Evolutionary conservation across 768 basidiomycete species (phyloP).

Genomic region (Mycena latifolia): DNA sequence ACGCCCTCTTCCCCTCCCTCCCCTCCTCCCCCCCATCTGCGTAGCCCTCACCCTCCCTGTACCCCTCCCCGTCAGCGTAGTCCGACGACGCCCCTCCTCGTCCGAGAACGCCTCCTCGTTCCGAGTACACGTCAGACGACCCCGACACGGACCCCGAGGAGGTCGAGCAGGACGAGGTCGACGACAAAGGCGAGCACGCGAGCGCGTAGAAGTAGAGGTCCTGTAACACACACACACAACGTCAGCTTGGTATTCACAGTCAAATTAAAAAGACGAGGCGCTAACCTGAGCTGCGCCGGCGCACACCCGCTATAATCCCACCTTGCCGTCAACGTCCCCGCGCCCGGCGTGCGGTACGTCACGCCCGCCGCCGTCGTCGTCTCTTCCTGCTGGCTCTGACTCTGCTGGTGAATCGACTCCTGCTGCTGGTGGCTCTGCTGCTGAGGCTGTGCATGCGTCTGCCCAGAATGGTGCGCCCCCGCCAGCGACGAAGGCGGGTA

Average conservation of each 20-base stretch:
- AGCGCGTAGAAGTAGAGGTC: conserved; percentile 85
- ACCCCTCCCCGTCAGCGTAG: conserved; percentile 19
- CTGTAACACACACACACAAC: conserved; percentile 45
- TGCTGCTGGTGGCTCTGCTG: not conserved
- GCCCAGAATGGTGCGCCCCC: too few species aligned
- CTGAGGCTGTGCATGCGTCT: not conserved
- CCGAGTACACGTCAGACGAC: conserved; percentile 21
- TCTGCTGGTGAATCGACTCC: too few species aligned
- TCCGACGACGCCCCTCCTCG: conserved; percentile 13
- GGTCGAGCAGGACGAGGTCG: not conserved
- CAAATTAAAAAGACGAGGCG: too few species aligned
- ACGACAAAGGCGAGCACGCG: conserved; percentile 73
- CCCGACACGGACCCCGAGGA: conserved; percentile 34
- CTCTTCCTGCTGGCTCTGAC: too few species aligned
- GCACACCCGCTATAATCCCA: too few species aligned
- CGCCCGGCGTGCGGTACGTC: not conserved
- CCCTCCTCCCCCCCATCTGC: not conserved
- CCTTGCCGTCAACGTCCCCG: conserved; percentile 63
- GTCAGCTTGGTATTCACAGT: too few species aligned
- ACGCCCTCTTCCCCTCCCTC: not conserved
- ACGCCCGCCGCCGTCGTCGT: not conserved
- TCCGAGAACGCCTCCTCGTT: conserved; percentile 22
- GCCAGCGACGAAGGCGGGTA: conserved; percentile 19
- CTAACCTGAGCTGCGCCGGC: too few species aligned
- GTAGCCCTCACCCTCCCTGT: conserved; percentile 5